phyloP scores from a whole-genome alignment of 1,284 basidiomycete genomes.

The Ceratobasidium sp. region DNA sequence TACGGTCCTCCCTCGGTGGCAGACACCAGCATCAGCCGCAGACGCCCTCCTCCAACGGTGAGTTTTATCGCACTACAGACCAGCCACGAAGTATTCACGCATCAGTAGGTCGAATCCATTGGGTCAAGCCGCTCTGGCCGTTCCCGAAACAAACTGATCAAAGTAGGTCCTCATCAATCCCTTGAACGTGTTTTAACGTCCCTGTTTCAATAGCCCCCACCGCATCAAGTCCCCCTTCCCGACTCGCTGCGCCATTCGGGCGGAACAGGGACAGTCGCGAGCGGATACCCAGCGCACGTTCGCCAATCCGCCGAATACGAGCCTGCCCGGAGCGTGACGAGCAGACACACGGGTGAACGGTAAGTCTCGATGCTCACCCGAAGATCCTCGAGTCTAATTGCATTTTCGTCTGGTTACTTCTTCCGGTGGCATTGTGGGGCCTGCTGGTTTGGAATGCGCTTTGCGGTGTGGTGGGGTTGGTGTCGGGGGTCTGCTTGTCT shows the following conservation, averaged over 20 bases:
- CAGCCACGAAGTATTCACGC: not conserved
- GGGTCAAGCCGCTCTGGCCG: not conserved
- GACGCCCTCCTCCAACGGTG: not conserved
- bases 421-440: not conserved
- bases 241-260: constrained; percentile 3
- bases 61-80: not conserved
- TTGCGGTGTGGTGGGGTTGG: not conserved
- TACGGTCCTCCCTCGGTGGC: constrained; percentile 21
- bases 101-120: not conserved
- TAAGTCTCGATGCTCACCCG: not conserved
- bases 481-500: not conserved
- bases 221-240: constrained; percentile 13
- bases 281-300: not conserved
- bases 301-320: constrained; percentile 4
- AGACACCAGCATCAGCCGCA: not conserved
- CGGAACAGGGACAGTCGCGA: not conserved
- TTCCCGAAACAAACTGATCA: constrained; percentile 16
- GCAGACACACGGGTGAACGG: constrained; percentile 10
- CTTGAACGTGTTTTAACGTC: not conserved
- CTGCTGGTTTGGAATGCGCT: not conserved
- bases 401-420: not conserved
- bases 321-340: not conserved
- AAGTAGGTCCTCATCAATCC: constrained; percentile 1
- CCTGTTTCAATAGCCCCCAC: not conserved
- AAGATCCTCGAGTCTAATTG: constrained; percentile 3